These are phyloP conservation scores for Venustampulla echinocandica DNA, from an alignment of 495 filamentous ascomycete genomes.

Conservation along the genomic window DNA sequence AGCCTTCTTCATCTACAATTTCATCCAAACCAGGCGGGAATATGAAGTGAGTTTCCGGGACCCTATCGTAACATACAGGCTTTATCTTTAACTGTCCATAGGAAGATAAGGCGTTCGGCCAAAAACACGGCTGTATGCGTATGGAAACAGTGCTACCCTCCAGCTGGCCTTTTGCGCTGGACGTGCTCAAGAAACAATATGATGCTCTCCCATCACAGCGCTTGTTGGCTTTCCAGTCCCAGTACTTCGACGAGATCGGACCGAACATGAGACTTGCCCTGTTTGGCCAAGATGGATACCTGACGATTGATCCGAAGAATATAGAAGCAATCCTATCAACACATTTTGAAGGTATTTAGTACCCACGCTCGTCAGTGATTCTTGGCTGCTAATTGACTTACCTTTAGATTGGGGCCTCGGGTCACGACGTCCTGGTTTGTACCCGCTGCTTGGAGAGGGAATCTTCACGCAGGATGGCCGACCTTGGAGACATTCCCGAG, in stretches of 20 bases:
- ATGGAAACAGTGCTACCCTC: constrained; percentile 20
- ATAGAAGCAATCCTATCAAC: constrained; percentile 59
- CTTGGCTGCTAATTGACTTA: constrained; percentile 29
- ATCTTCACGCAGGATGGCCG: constrained; percentile 62
- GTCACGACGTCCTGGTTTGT: constrained; percentile 34
- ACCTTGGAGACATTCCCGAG: constrained; percentile 44
- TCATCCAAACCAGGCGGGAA: background rate
- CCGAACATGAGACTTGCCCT: constrained; percentile 10
- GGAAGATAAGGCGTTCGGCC: constrained; percentile 16
- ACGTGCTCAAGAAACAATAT: constrained; percentile 24
- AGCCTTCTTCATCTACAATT: background rate
- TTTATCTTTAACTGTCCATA: background rate
- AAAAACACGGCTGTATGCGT: constrained; percentile 21
- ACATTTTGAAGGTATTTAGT: constrained; percentile 50
- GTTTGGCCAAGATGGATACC: constrained; percentile 23
- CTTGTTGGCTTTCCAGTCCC: constrained; percentile 6
- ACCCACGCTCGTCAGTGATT: constrained; percentile 30
- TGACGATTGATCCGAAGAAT: constrained; percentile 63
- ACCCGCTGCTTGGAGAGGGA: constrained; percentile 54
- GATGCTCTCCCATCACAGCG: constrained; percentile 13
- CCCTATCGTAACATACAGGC: background rate
- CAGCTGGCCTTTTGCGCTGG: constrained; percentile 29
- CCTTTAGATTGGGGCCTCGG: constrained; percentile 43
- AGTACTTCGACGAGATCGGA: constrained; percentile 3
- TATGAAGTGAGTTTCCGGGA: background rate